These are phyloP conservation scores for Guyanaporus albipodus DNA, from an alignment of 768 basidiomycete genomes.

Conservation along the genomic window DNA sequence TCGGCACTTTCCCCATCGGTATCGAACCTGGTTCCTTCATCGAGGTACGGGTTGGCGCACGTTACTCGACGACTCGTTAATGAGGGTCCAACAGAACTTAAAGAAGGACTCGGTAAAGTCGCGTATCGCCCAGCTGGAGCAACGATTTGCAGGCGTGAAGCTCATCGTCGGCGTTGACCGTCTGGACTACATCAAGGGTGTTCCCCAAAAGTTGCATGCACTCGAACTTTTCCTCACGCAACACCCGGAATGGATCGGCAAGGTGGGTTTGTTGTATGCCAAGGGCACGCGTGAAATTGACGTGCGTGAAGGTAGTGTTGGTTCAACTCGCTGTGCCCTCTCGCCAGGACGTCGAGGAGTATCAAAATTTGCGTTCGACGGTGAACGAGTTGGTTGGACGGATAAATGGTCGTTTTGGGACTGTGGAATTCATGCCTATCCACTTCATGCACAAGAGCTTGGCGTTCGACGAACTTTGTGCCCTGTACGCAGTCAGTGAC, in stretches of 20 bases:
- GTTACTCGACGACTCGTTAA: conserved; percentile 1
- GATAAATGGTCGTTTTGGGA: conserved; percentile 98
- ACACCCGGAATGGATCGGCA: conserved; percentile 99
- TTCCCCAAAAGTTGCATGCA: conserved; percentile 96
- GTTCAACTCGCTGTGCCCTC: conserved; percentile 98
- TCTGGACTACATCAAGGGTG: conserved; percentile 99
- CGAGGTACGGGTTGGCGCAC: conserved; percentile 44
- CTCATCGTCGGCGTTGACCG: conserved; percentile 98
- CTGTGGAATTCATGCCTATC: conserved; percentile 99
- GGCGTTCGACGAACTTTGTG: conserved; percentile 90
- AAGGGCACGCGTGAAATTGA: not conserved
- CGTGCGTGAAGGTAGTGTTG: conserved; percentile 68
- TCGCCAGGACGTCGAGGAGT: conserved; percentile 97
- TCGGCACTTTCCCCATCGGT: conserved; percentile 98
- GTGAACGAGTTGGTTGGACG: conserved; percentile 98
- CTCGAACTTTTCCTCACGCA: conserved; percentile 95
- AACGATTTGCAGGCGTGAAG: conserved; percentile 90
- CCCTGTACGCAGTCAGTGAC: conserved; percentile 95
- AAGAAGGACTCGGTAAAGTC: conserved; percentile 74
- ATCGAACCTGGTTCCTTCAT: conserved; percentile 94
- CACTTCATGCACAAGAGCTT: conserved; percentile 99
- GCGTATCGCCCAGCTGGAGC: conserved; percentile 77
- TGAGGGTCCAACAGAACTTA: conserved; percentile 52
- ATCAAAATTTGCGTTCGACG: conserved; percentile 92
- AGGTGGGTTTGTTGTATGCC: conserved; percentile 44